Conservation (phyloP, 2,329 filamentous ascomycete species). For the Aureobasidium leucospermi region DNA sequence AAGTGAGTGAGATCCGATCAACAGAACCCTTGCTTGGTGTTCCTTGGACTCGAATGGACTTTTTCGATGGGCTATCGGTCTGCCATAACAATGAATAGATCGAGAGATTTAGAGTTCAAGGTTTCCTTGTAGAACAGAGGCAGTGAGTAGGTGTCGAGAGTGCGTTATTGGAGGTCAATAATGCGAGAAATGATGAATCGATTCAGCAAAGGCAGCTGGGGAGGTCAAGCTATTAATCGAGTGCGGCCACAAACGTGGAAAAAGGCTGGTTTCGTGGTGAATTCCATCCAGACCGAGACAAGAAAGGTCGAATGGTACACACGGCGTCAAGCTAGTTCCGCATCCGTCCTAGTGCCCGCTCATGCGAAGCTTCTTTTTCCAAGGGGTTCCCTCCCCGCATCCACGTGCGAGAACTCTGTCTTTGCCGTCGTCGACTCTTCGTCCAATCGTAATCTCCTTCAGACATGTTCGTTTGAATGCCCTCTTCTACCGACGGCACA, state of each 20-base stretch:
- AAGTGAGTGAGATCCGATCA: too few relatives aligned
- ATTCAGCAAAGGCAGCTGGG: neutral
- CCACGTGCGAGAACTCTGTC: neutral
- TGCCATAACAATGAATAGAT: neutral
- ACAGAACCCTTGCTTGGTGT: neutral
- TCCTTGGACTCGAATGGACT: neutral
- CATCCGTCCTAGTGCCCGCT: neutral
- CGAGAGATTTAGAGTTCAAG: neutral
- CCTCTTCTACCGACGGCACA: too few relatives aligned
- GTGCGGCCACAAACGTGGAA: neutral
- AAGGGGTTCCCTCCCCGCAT: neutral
- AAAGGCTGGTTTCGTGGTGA: neutral
- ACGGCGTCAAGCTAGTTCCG: neutral
- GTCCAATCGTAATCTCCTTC: neutral
- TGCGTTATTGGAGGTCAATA: too few relatives aligned
- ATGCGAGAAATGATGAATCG: neutral
- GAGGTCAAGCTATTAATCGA: neutral
- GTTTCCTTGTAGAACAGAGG: neutral
- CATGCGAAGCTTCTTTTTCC: neutral
- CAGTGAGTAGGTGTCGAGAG: neutral
- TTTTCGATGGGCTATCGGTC: neutral
- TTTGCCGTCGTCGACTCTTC: neutral
- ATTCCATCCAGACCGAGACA: neutral
- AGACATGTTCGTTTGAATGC: neutral
- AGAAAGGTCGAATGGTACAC: neutral